Conservation (phyloP, 345 rosid genomes). For the Salix viminalis region DNA sequence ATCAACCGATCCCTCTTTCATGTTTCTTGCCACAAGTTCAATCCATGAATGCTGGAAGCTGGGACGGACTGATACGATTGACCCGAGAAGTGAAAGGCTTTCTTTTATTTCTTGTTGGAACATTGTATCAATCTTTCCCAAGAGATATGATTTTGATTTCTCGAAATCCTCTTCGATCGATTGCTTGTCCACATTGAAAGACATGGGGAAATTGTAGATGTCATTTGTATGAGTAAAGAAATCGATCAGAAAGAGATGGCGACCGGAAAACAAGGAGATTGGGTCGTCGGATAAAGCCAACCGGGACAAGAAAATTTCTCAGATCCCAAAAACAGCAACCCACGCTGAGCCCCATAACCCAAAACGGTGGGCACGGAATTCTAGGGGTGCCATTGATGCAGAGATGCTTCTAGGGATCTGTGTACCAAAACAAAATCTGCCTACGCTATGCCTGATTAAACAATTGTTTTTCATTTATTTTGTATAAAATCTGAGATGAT, state of each 20-base stretch:
- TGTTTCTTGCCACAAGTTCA: background rate
- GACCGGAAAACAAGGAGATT: background rate
- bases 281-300: constrained; percentile 10
- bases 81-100: background rate
- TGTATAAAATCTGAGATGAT: background rate
- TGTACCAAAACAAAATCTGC: background rate
- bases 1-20: background rate
- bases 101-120: background rate
- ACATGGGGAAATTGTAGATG: background rate
- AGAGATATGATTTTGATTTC: background rate
- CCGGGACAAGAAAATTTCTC: too few relatives aligned
- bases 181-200: background rate
- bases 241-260: background rate
- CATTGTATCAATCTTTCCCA: background rate
- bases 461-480: too few relatives aligned
- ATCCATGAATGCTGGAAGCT: background rate
- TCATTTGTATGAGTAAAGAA: background rate
- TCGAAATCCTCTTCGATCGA: background rate
- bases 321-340: background rate
- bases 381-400: constrained; percentile 1
- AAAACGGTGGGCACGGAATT: constrained; percentile 23
- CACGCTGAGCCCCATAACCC: constrained; percentile 17
- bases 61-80: background rate
- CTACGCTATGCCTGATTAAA: background rate
- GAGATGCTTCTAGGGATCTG: constrained; percentile 36